Base-by-base conservation (phyloP, 371 early-diverging fungal species). In the Blyttiomyces sp. region DNA sequence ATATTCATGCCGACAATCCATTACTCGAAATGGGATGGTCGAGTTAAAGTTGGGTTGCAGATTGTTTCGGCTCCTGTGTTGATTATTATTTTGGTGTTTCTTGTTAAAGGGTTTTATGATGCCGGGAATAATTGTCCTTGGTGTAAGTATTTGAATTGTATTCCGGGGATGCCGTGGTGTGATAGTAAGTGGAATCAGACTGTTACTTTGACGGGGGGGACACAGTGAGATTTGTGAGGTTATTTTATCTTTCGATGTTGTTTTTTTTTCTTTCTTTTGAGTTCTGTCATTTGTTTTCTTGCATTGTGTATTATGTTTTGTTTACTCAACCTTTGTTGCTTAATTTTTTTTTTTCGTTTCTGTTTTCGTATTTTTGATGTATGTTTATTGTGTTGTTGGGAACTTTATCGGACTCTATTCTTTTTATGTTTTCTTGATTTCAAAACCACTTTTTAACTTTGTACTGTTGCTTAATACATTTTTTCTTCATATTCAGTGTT, bases 101-200 rank as follows among this genome's bases (percentile, higher is more conserved):
- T 77, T 61, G 49, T 74, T 16, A 45, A 31, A 21, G 59, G 59
- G 35, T 80, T 80, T 54, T 74, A 73, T 51, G 60, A 54, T 46
- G 50, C 21, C n/a, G 43, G 32, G 34, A 58, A 48, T 31, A 26
- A 43, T 27, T 82, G 80, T 67, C n/a, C 63, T 9, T 76, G 76
- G 75, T 82, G 83, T 63, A 71, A 72, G 54, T 82, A 79, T 42
- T 9, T 79, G 6, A 76, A 76, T 43, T 82, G 82, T 51, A 70
- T 80, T n/a, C 79, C 81, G 13, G 73, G 73, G 11, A 39, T 74
- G 73, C 80, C 80, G 32, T 79, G 80, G 80, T 79, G 62, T 33
- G 62, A 54, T 21, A 7, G 16, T 7, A 61, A 66, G 57, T 66
- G 66, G 66, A 52, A 43, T 17, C 50, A 45, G 46, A 54, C 27